Evolutionary conservation across 257 asterid species (phyloP).

Genomic region (Solanum commersonii): DNA sequence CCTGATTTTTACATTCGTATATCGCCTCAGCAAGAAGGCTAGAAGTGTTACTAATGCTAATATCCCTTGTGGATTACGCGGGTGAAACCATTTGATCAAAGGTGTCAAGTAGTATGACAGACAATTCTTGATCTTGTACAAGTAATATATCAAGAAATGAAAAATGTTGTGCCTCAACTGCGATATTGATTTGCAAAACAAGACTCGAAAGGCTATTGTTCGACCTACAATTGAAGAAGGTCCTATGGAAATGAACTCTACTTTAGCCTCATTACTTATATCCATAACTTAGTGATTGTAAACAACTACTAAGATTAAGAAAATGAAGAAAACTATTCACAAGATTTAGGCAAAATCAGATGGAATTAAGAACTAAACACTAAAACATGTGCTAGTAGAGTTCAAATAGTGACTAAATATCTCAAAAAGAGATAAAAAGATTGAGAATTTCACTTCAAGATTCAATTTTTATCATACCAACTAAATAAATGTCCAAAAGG

Average conservation of each 20-base stretch:
- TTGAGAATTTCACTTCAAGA: not conserved
- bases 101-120: slow-evolving; percentile 41
- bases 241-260: slow-evolving; percentile 61
- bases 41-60: slow-evolving; percentile 55
- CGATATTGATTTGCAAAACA: slow-evolving; percentile 54
- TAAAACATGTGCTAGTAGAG: not conserved
- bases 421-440: not conserved
- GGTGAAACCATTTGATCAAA: slow-evolving; percentile 71
- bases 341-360: not conserved
- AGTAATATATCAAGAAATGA: slow-evolving; percentile 18
- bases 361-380: not conserved
- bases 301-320: not conserved
- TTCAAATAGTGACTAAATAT: slow-evolving; percentile 2
- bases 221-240: slow-evolving; percentile 66
- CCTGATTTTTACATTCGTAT: slow-evolving; percentile 61
- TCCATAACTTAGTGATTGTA: slow-evolving; percentile 39
- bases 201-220: slow-evolving; percentile 54
- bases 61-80: slow-evolving; percentile 91
- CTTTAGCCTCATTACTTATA: slow-evolving; percentile 63
- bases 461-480: slow-evolving; percentile 1
- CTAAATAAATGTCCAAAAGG: slow-evolving; percentile 2
- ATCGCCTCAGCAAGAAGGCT: slow-evolving; percentile 71
- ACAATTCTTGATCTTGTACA: slow-evolving; percentile 24
- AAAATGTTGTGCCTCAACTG: slow-evolving; percentile 49
- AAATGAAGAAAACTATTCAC: not conserved